Evolutionary conservation across 164 flowering plant genomes (phyloP), one percentile per base, ranked within the genome.

Genomic region (Chloranthus sessilifolius): DNA sequence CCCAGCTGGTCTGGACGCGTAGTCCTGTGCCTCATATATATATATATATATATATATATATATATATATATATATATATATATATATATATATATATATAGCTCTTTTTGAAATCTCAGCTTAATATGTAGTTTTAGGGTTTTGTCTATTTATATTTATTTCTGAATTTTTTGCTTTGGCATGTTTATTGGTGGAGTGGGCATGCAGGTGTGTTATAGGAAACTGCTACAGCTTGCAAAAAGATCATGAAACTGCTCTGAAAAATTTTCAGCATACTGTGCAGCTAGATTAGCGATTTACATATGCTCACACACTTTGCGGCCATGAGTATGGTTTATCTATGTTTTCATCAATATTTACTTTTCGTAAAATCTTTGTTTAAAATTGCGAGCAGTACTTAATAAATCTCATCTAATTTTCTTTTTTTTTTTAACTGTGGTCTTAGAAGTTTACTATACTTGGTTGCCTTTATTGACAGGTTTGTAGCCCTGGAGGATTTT

Each of bases 181-280:
- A 9, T n/a, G 5, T 62, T 29, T 19, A 12, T 11, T 42, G 23
- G 24, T 52, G 50, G 22, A 47, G 53, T 64, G 47, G 12, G 30
- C 25, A 22, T 72, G 59, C 84, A 94, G 99, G 99, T 85, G 86
- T 80, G 99, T 97, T 8, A 74, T 87, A 77, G 99, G 99, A 26
- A 94, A 94, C 58, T 94, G 99, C 70, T 94, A 81, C 60, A 89
- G 97, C 75, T 77, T 85, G 77, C 97, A 84, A 71, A 94, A 94
- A 64, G 99, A 94, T 67, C 97, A 94, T 65, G 97, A 89, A 77
- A 83, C 88, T 50, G 99, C 97, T 55, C 65, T 94, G 38, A 94
- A 89, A 53, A 89, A 76, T 57, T 94, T 94, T 60, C 96, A 79
- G 72, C 86, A 96, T 53, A 88, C 97, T 28, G 86, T 85, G 52